Conservation (phyloP, 179 eudicot species). For the Silene noctiflora region DNA sequence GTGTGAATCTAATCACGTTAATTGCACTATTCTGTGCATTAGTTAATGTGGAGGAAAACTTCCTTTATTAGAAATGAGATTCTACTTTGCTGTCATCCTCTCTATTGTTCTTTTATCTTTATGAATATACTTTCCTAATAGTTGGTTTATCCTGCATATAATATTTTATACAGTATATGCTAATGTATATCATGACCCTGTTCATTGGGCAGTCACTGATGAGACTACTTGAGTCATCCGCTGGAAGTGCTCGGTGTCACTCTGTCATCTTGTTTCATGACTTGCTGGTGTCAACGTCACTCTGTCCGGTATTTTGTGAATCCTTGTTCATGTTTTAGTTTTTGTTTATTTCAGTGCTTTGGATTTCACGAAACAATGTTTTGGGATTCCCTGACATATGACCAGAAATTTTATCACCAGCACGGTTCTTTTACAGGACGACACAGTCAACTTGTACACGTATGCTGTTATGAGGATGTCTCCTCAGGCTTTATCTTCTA, state of each 20-base stretch:
- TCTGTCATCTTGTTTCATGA: conserved; percentile 87
- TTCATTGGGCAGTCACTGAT: conserved; percentile 65
- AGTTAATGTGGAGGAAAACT: no score
- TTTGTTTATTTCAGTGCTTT: neutral
- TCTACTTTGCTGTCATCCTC: neutral
- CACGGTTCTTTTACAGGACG: conserved; percentile 49
- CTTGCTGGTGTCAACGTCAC: conserved; percentile 81
- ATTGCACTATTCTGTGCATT: neutral
- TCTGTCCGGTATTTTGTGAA: conserved; percentile 67
- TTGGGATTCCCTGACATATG: neutral
- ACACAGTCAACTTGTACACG: conserved; percentile 68
- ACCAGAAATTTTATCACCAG: conserved; percentile 5
- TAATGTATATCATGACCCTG: conserved; percentile 4
- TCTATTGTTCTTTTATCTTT: neutral
- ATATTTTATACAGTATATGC: neutral
- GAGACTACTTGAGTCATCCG: conserved; percentile 62
- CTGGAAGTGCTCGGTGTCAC: conserved; percentile 58
- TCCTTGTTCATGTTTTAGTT: conserved; percentile 2
- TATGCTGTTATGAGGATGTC: conserved; percentile 78
- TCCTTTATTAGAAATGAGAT: neutral
- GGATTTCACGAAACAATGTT: neutral
- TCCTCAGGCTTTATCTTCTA: conserved; percentile 64
- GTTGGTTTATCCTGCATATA: neutral
- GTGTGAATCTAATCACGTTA: neutral
- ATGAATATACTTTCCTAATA: neutral